Percentiles rank a stretch among this genome's conserved stretches.
Evolutionary conservation across 2,329 filamentous ascomycete species (phyloP).

Genomic region (Exophiala calicioides): DNA sequence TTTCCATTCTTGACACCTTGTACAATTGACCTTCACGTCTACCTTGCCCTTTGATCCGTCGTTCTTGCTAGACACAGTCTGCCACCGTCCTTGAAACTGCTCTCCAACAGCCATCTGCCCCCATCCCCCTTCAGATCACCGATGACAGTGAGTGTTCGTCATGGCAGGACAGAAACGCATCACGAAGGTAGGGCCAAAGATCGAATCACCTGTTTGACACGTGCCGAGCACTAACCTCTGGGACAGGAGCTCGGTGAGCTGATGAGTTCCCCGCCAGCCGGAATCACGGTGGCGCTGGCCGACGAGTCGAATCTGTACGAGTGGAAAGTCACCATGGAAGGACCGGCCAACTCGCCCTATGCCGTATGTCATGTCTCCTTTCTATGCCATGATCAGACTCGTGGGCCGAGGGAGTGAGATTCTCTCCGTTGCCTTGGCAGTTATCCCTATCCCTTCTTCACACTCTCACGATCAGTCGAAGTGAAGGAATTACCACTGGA

Average conservation of each 20-base stretch:
- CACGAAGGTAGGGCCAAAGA: conserved; percentile 49
- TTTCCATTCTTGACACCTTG: no score
- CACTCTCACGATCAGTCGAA: no score
- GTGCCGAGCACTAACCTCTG: conserved; percentile 1
- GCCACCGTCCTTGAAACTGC: no score
- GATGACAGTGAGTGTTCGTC: no score
- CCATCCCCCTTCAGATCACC: no score
- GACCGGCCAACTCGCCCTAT: conserved; percentile 65
- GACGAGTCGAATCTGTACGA: conserved; percentile 67
- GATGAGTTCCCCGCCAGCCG: conserved; percentile 55
- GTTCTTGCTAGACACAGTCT: no score
- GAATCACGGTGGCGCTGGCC: conserved; percentile 58
- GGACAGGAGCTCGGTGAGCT: conserved; percentile 63
- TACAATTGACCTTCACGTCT: no score
- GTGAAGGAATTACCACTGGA: no score
- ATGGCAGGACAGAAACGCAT: conserved; percentile 46
- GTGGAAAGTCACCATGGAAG: conserved; percentile 69
- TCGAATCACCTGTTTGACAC: not conserved
- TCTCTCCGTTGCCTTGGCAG: not conserved
- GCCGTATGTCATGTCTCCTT: conserved; percentile 51
- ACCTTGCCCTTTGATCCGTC: no score
- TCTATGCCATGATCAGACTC: conserved; percentile 1
- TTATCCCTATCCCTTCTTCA: not conserved
- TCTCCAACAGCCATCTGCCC: no score
- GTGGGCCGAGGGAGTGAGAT: no score